Percentiles rank a stretch among this genome's conserved stretches.
Conservation (phyloP, 2,329 filamentous ascomycete species). For the Kalmusia sp. region DNA sequence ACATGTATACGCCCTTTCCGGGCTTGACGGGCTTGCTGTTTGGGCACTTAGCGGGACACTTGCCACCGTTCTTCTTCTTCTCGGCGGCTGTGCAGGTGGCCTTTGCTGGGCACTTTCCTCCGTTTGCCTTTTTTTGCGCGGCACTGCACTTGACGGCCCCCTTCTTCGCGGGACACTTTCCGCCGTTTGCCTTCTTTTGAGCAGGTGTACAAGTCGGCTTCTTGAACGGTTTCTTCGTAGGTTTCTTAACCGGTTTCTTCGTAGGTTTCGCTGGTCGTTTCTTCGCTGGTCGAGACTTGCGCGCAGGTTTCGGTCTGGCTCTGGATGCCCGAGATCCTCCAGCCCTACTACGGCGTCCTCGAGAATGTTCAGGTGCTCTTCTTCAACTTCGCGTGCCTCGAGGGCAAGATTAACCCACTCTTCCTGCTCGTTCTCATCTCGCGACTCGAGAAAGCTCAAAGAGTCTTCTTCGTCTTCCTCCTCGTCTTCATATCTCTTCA, state of each 20-base stretch:
- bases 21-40: too few species aligned
- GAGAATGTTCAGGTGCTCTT: neutral
- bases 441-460: too few species aligned
- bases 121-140: neutral
- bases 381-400: neutral
- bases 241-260: neutral
- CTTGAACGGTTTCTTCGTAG: neutral
- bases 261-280: too few species aligned
- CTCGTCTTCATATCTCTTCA: too few species aligned
- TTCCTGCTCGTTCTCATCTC: neutral
- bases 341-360: neutral
- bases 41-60: slow-evolving; percentile 1
- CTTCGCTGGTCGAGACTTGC: neutral
- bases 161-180: neutral
- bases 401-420: slow-evolving; percentile 1
- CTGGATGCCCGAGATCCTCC: slow-evolving; percentile 1
- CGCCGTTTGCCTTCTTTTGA: neutral
- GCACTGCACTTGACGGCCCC: too few species aligned
- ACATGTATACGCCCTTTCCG: too few species aligned
- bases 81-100: neutral
- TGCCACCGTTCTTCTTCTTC: slow-evolving; percentile 2
- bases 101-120: too few species aligned
- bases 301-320: neutral
- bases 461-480: neutral
- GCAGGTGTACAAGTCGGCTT: slow-evolving; percentile 1